These are phyloP conservation scores for Albophoma yamanashiensis DNA, from an alignment of 2,329 filamentous ascomycete genomes.

Conservation along the genomic window DNA sequence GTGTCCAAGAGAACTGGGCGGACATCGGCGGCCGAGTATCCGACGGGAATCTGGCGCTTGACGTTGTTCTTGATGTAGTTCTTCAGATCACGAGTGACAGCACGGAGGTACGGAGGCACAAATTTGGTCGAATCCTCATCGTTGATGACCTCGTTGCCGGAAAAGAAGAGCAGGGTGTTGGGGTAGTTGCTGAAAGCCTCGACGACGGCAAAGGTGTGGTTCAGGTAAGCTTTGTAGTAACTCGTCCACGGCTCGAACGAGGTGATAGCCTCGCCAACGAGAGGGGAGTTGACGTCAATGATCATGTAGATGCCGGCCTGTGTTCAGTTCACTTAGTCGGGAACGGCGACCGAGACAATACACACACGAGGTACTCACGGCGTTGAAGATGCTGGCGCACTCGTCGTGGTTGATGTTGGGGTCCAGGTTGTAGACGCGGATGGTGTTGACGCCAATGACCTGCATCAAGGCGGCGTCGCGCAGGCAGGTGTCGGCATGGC, in stretches of 20 bases:
- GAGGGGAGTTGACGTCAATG: slow-evolving; percentile 57
- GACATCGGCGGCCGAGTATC: slow-evolving; percentile 74
- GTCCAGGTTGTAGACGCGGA: slow-evolving; percentile 60
- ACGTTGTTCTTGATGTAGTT: slow-evolving; percentile 66
- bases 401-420: slow-evolving; percentile 56
- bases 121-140: slow-evolving; percentile 45
- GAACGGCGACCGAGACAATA: not conserved
- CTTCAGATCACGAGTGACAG: slow-evolving; percentile 70
- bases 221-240: slow-evolving; percentile 50
- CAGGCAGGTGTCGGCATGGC: slow-evolving; percentile 44
- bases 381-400: slow-evolving; percentile 59
- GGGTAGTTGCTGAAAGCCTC: slow-evolving; percentile 58
- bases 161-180: slow-evolving; percentile 64
- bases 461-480: slow-evolving; percentile 58
- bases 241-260: slow-evolving; percentile 44
- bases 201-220: slow-evolving; percentile 56
- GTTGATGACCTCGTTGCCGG: slow-evolving; percentile 71
- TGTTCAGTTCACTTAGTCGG: not conserved
- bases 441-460: slow-evolving; percentile 52
- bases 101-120: slow-evolving; percentile 62
- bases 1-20: slow-evolving; percentile 61
- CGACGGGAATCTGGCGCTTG: slow-evolving; percentile 60
- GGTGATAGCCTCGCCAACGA: slow-evolving; percentile 46
- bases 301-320: slow-evolving; percentile 58
- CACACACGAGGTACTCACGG: slow-evolving; percentile 20